Evolutionary conservation across 768 basidiomycete species (phyloP).

Genomic region (Suillus decipiens): DNA sequence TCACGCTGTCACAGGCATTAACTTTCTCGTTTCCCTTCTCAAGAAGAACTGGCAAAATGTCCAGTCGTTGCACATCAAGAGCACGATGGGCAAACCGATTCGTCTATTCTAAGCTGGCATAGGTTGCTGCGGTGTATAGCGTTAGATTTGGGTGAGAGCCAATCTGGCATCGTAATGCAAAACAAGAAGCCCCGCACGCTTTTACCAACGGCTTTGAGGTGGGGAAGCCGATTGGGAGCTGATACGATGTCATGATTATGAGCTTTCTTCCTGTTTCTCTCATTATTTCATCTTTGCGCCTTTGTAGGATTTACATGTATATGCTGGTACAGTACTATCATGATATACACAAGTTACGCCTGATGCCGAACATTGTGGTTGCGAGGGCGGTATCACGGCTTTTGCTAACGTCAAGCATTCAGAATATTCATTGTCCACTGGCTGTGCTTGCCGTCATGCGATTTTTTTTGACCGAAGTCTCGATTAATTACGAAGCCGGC

Average conservation of each 20-base stretch:
- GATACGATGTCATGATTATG: constrained; percentile 45
- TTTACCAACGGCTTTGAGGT: constrained; percentile 84
- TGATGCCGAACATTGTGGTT: background rate
- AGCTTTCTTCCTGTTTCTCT: constrained; percentile 23
- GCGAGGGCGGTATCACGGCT: background rate
- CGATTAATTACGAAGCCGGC: background rate
- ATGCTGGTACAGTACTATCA: constrained; percentile 9
- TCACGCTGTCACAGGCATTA: constrained; percentile 70
- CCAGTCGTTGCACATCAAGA: constrained; percentile 98
- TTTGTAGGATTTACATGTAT: constrained; percentile 23
- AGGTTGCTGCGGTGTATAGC: constrained; percentile 8
- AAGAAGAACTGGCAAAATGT: constrained; percentile 99
- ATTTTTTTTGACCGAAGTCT: background rate
- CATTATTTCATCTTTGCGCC: background rate
- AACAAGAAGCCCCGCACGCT: constrained; percentile 99
- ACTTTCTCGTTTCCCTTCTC: constrained; percentile 98
- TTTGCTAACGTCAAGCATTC: constrained; percentile 3
- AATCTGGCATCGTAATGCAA: constrained; percentile 65
- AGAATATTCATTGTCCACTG: background rate
- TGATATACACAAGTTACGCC: constrained; percentile 8
- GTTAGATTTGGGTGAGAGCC: constrained; percentile 19
- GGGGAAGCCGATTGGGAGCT: constrained; percentile 91
- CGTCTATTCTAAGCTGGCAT: constrained; percentile 74
- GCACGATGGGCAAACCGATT: constrained; percentile 98
- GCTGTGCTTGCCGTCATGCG: constrained; percentile 4